Conservation (phyloP, 108 stramenopile genomes). For the Cyclotella distinguenda region DNA sequence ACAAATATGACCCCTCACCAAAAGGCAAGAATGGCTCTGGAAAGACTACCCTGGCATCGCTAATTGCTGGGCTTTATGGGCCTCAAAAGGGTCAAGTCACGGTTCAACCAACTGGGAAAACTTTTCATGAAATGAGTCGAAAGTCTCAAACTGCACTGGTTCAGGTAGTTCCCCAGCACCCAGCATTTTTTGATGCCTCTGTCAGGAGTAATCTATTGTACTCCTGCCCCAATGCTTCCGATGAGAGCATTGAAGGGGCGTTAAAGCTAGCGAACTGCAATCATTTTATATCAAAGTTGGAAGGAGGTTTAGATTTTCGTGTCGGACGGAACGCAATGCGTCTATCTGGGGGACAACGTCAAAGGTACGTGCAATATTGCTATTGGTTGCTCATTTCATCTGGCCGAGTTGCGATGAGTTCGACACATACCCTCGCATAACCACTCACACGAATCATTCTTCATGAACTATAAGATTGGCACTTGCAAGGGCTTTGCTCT, state of each 20-base stretch:
- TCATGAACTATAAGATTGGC: too few species aligned
- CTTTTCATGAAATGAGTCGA: slow-evolving; percentile 50
- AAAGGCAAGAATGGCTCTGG: slow-evolving; percentile 80
- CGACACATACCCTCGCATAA: too few species aligned
- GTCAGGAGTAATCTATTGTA: slow-evolving; percentile 83
- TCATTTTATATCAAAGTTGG: slow-evolving; percentile 67
- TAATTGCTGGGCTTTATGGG: slow-evolving; percentile 89
- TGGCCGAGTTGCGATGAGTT: too few species aligned
- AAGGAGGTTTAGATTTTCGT: slow-evolving; percentile 71
- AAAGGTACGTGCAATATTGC: too few species aligned
- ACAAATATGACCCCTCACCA: too few species aligned
- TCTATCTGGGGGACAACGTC: slow-evolving; percentile 94
- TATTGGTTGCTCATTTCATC: too few species aligned
- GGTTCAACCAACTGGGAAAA: slow-evolving; percentile 39
- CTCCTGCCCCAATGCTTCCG: slow-evolving; percentile 56
- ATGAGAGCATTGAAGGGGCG: slow-evolving; percentile 54
- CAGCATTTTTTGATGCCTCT: slow-evolving; percentile 74
- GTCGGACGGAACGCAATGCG: slow-evolving; percentile 87
- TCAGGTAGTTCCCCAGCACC: slow-evolving; percentile 92
- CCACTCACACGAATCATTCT: too few species aligned
- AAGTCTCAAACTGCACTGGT: slow-evolving; percentile 58
- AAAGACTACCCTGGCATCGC: slow-evolving; percentile 80
- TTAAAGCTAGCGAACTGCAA: slow-evolving; percentile 67
- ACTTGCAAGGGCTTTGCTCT: slow-evolving; percentile 93
- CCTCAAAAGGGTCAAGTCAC: slow-evolving; percentile 58